These are phyloP conservation scores for Globisporangium acanthophoron DNA, from an alignment of 352 stramenopile species.

Conservation along the genomic window DNA sequence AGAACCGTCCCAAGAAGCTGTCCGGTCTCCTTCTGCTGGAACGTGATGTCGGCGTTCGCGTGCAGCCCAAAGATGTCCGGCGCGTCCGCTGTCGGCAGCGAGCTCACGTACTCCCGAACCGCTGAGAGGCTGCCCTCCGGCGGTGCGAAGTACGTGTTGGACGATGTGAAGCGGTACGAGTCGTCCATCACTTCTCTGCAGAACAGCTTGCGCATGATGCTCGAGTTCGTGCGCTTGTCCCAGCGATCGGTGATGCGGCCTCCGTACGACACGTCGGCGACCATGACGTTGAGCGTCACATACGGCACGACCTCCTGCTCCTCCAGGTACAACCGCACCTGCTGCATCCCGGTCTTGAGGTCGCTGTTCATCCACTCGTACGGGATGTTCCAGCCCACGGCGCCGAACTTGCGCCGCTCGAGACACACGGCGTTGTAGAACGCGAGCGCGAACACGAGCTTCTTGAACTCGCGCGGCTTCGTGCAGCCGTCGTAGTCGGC, in stretches of 20 bases:
- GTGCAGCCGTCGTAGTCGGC: constrained; percentile 83
- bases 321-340: constrained; percentile 91
- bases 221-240: constrained; percentile 94
- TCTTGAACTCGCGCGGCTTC: constrained; percentile 89
- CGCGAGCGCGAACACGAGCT: constrained; percentile 86
- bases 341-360: constrained; percentile 91
- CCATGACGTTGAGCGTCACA: constrained; percentile 92
- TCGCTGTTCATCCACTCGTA: constrained; percentile 97
- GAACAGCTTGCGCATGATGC: constrained; percentile 92
- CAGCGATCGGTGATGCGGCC: constrained; percentile 92
- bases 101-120: constrained; percentile 80
- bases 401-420: constrained; percentile 92
- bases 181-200: constrained; percentile 80
- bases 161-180: constrained; percentile 81
- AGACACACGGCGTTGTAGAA: constrained; percentile 96
- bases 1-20: constrained; percentile 66
- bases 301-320: constrained; percentile 92
- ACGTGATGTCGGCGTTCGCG: constrained; percentile 92
- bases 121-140: constrained; percentile 43
- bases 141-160: constrained; percentile 74
- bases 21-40: constrained; percentile 91
- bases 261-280: constrained; percentile 94
- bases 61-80: constrained; percentile 93
- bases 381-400: constrained; percentile 94
- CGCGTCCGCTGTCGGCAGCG: constrained; percentile 77